Percentiles rank a stretch among this genome's conserved stretches.
Conservation (phyloP, 2,329 filamentous ascomycete genomes). For the Pleoardoris graminearum region DNA sequence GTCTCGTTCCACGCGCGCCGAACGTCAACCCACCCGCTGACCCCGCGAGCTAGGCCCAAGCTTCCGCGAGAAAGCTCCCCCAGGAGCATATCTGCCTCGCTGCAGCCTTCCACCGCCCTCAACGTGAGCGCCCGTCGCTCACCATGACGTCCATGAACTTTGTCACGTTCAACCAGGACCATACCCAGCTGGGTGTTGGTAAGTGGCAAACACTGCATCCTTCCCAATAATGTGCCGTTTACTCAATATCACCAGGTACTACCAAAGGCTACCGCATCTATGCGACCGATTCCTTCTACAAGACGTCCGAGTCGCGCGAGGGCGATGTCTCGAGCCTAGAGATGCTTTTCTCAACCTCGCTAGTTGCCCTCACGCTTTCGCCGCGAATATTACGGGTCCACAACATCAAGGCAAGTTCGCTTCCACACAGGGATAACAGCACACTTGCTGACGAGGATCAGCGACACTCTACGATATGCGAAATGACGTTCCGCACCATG, state of each 20-base stretch:
- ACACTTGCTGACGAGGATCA: slow-evolving; percentile 35
- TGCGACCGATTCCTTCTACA: slow-evolving; percentile 92
- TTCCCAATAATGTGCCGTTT: slow-evolving; percentile 54
- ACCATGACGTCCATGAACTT: slow-evolving; percentile 73
- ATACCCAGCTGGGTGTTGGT: slow-evolving; percentile 90
- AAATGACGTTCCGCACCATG: slow-evolving; percentile 96
- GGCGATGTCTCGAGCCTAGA: slow-evolving; percentile 95
- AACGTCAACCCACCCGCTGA: slow-evolving; percentile 1
- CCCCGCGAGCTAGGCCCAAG: slow-evolving; percentile 23
- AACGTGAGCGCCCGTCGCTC: slow-evolving; percentile 6
- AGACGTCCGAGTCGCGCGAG: slow-evolving; percentile 92
- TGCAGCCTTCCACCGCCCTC: not conserved
- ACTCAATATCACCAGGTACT: slow-evolving; percentile 63
- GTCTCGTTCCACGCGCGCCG: not conserved
- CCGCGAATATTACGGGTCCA: slow-evolving; percentile 92
- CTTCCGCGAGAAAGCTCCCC: slow-evolving; percentile 14
- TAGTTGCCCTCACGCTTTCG: slow-evolving; percentile 90
- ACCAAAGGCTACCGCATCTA: slow-evolving; percentile 95
- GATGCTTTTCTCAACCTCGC: slow-evolving; percentile 97
- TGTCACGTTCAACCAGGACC: slow-evolving; percentile 98
- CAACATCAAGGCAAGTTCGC: slow-evolving; percentile 80
- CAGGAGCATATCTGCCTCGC: slow-evolving; percentile 4
- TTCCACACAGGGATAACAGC: not conserved
- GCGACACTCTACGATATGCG: slow-evolving; percentile 87
- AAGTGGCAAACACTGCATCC: not conserved